phyloP scores from a whole-genome alignment of 2,329 filamentous ascomycete genomes.

The Alternaria angustiovoidea region DNA sequence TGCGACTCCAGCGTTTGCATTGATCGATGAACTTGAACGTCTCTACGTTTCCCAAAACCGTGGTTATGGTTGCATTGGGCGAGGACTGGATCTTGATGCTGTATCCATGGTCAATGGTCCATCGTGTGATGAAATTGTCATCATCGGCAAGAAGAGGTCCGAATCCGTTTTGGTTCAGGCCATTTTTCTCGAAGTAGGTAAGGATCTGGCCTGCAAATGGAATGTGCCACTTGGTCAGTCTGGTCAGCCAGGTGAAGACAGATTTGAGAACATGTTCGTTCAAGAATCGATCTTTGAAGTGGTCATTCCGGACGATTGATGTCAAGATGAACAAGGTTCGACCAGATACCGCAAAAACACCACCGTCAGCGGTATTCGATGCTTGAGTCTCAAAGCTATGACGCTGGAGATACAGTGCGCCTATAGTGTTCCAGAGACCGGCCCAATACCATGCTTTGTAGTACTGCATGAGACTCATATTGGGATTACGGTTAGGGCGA shows the following conservation, averaged over 20 bases:
- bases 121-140: constrained; percentile 62
- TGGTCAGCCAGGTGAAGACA: neutral
- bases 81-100: constrained; percentile 63
- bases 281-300: constrained; percentile 30
- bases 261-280: constrained; percentile 24
- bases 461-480: neutral
- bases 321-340: constrained; percentile 39
- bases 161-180: constrained; percentile 5
- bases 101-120: constrained; percentile 57
- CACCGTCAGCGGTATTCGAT: constrained; percentile 43
- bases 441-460: constrained; percentile 17
- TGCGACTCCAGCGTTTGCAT: constrained; percentile 39
- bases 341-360: constrained; percentile 45
- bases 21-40: constrained; percentile 29
- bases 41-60: constrained; percentile 49
- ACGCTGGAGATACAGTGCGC: constrained; percentile 39
- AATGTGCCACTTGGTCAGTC: neutral
- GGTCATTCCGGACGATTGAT: constrained; percentile 27
- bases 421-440: constrained; percentile 35
- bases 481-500: neutral
- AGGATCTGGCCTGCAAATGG: neutral
- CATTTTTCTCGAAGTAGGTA: neutral
- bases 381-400: constrained; percentile 47
- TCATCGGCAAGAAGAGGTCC: constrained; percentile 40
- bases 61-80: constrained; percentile 59